Evolutionary conservation across 75 land plant species (phyloP).

Genomic region (Pseudotsuga menziesii): DNA sequence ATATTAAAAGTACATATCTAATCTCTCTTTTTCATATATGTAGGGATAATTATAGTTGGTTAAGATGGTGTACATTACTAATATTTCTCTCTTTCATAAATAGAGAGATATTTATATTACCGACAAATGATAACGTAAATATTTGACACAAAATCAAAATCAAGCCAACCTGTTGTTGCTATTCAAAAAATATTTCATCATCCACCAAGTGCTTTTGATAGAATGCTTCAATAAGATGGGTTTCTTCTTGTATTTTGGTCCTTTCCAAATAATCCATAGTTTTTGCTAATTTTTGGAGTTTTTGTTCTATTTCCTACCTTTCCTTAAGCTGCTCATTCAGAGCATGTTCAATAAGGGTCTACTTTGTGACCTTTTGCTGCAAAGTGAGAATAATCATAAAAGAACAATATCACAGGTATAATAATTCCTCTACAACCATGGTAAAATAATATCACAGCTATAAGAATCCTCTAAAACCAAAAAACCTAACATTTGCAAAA

Average conservation of each 20-base stretch:
- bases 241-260: constrained; percentile 92
- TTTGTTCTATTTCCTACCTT: constrained; percentile 88
- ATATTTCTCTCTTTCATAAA: too few relatives aligned
- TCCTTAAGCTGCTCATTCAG: constrained; percentile 80
- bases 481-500: not conserved
- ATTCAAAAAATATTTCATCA: constrained; percentile 69
- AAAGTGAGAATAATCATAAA: not conserved
- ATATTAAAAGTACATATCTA: too few relatives aligned
- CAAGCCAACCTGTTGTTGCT: constrained; percentile 67
- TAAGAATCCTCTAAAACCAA: not conserved
- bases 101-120: too few relatives aligned
- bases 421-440: not conserved
- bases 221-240: constrained; percentile 80
- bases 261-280: constrained; percentile 96
- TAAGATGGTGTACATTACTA: too few relatives aligned
- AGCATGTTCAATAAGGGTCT: constrained; percentile 69
- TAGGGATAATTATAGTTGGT: too few relatives aligned
- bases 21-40: too few relatives aligned
- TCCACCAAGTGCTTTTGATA: constrained; percentile 63
- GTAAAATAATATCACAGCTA: not conserved
- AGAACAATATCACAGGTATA: not conserved
- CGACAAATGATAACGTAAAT: not conserved
- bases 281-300: constrained; percentile 78
- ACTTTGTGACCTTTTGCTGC: constrained; percentile 78
- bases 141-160: not conserved